Evolutionary conservation across 1,284 basidiomycete genomes (phyloP).

Genomic region (Cystobasidium pallidum): DNA sequence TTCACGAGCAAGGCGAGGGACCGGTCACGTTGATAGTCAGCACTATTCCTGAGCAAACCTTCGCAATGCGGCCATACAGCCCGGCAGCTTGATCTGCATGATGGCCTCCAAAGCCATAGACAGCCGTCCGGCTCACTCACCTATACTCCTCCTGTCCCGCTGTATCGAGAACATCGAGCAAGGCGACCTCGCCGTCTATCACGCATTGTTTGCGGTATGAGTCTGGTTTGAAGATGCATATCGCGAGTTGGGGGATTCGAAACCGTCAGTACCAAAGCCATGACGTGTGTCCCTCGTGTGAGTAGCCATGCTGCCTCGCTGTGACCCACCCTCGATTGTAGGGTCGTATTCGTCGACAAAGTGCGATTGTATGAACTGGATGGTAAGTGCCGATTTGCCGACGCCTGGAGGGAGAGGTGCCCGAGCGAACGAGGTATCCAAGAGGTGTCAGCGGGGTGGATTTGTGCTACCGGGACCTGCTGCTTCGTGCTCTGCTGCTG

Average conservation of each 20-base stretch:
- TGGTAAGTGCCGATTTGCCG: constrained; percentile 94
- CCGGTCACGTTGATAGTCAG: too few relatives aligned
- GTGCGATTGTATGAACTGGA: constrained; percentile 88
- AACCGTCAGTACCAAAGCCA: too few relatives aligned
- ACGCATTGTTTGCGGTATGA: constrained; percentile 95
- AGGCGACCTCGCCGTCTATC: constrained; percentile 96
- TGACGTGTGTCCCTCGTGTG: too few relatives aligned
- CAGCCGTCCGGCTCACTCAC: constrained; percentile 61
- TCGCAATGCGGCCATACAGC: not conserved
- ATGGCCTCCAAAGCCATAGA: too few relatives aligned
- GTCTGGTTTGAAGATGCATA: constrained; percentile 59
- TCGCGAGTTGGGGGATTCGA: too few relatives aligned
- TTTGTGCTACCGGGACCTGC: not conserved
- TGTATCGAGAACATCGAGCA: constrained; percentile 96
- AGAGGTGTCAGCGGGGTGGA: too few relatives aligned
- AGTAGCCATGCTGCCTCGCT: too few relatives aligned
- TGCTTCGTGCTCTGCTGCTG: not conserved
- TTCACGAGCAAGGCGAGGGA: constrained; percentile 54
- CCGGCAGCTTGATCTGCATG: too few relatives aligned
- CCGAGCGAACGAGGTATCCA: not conserved
- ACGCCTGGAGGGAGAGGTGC: constrained; percentile 68
- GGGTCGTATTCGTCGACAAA: constrained; percentile 99
- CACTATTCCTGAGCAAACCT: too few relatives aligned
- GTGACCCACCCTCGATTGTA: constrained; percentile 79
- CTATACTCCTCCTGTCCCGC: constrained; percentile 98